Evolutionary conservation across 2,329 filamentous ascomycete genomes (phyloP), one percentile per base, ranked within the genome.

Genomic region (Colletotrichum tofieldiae): DNA sequence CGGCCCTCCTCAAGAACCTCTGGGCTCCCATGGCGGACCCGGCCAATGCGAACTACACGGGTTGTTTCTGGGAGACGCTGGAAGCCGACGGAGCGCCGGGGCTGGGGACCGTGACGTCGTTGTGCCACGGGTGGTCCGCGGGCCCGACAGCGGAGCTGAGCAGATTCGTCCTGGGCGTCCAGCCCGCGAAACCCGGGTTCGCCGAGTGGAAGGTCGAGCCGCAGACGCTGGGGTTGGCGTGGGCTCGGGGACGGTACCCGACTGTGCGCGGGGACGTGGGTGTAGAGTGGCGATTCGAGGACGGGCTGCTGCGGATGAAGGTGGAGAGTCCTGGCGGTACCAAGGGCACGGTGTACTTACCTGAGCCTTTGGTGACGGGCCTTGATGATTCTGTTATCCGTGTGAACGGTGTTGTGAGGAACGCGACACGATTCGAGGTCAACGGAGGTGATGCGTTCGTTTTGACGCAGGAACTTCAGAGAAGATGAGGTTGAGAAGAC

Each of bases 121-220:
- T 82, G 0, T 82, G 81, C 47, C 80, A 82, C 60, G 80, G 77
- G 1, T 82, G 80, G 81, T 74, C 76, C 1, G 75, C 80, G 0
- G 80, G 78, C 1, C 79, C 80, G 0, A 81, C 79, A 2, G 79
- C 78, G 45, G 79, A 82, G 45, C 67, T 82, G 32, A 79, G 73
- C 56, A 72, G 64, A 2, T 76, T 77, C 67, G 78, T 81, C 9
- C 74, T 82, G 3, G 79, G 79, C 9, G 68, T 76, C 4, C 66
- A 66, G 58, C 72, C 78, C 1, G 63, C 70, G 2, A 63, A 11
- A 0, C 75, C 79, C 3, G 78, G 79, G 0, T 81, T 73, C 43
- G 32, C 43, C n/a, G 45, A 62, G n/a, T 77, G 70, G 72, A 67
- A 49, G 58, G 70, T 77, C 12, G 67, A 64, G 43, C 75, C 76